Base-by-base conservation (phyloP, 257 asterid species). In the Salvia splendens region DNA sequence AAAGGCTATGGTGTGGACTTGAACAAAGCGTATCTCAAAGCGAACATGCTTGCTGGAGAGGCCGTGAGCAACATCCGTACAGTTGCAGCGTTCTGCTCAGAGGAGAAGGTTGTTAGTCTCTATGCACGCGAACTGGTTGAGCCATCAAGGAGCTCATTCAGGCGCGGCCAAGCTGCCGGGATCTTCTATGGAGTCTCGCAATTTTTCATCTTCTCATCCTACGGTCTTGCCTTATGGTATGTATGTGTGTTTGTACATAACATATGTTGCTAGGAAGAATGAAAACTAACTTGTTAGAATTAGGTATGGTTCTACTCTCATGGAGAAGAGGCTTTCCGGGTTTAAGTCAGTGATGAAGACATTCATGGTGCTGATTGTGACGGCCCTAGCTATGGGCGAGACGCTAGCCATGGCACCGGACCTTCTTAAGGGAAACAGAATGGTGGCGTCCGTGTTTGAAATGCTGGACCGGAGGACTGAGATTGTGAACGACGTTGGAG, bases 361-460 rank as follows among this genome's bases (percentile, higher is more conserved):
- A 5, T 94, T 94, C 64, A 88, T 94, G 96, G 95, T 94, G 28
- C 54, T 94, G 80, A 91, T 94, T 4, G 93, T 94, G 6, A 85
- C 96, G 2, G 99, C 99, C 46, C 73, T 94, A 72, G 88, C 91
- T 42, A 94, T 94, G 97, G 99, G 97, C 0, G 99, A 94, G 85
- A 91, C 95, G 5, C 85, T 94, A 20, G 99, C 99, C 45, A 91
- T 94, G 99, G 99, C 96, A 5, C 97, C 99, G 11, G 99, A 94
- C 61, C 87, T 94, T 56, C 73, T 94, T n/a, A 94, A 88, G 71
- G 97, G 97, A 24, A 88, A 88, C 80, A 85, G 81, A 61, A 94
- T 91, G 99, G 86, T 94, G 77, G 82, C 91, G 8, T 88, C 96
- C 0, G 96, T 94, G 24, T 88, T 94, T 76, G 95, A 91, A 69